Base-by-base conservation (phyloP, 306 rosid species). In the Argentina anserina region DNA sequence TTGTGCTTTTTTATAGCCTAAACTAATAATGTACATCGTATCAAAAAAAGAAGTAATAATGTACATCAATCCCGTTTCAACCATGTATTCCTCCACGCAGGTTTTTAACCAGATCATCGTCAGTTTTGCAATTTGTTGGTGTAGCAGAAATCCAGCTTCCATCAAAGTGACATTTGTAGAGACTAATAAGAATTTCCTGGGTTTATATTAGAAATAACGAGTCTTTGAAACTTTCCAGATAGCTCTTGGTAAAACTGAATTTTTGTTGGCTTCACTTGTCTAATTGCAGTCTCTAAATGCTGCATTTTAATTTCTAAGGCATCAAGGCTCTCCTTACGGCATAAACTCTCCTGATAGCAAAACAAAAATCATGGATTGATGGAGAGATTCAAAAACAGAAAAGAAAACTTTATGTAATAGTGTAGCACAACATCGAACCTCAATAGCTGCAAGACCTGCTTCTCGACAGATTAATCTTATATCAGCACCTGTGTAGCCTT, bases 401-500 rank as follows among this genome's bases (percentile, higher is more conserved):
- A 68, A 55, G 11, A 20, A 74, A 60, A n/a, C 47, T 40, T 41
- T 56, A 59, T 28, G 50, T 36, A 76, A 59, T 29, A 47, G 0
- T 58, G 21, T 10, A 70, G 26, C 43, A 81, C 39, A 60, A 29
- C 5, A 63, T 87, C 87, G 82, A 81, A 93, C 97, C 98, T 89
- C 96, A 63, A 91, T 63, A 47, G 97, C 94, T 29, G 87, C 86
- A 72, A 89, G 55, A 75, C 89, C 98, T 56, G 97, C 94, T 85
- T 91, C 91, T 29, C 90, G 86, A 85, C 98, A 93, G 79, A 89
- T 77, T 52, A 81, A 84, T 63, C 92, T 86, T 72, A 93, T 91
- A 81, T 91, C 96, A 69, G 98, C 97, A 70, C 97, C 97, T 6
- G 97, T 91, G 78, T 74, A 89, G 64, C 96, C 92, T 77, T 71